Conservation (phyloP, 495 filamentous ascomycete genomes). For the Terfezia claveryi region DNA sequence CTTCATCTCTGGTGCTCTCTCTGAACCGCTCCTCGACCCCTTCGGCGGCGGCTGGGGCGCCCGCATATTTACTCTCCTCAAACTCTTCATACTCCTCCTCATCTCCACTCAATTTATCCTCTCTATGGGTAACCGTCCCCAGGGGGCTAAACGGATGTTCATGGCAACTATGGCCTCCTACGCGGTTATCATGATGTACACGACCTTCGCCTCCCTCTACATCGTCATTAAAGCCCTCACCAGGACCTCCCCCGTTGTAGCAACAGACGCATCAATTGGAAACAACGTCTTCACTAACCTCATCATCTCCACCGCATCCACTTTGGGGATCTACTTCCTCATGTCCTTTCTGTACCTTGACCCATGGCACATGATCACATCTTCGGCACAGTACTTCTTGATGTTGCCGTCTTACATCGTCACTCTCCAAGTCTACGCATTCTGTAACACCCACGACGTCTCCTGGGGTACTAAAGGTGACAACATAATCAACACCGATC, state of each 20-base stretch:
- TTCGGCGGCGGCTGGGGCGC: slow-evolving; percentile 69
- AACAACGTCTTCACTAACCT: slow-evolving; percentile 87
- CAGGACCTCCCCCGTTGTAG: background rate
- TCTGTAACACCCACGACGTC: slow-evolving; percentile 98
- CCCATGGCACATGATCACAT: slow-evolving; percentile 99
- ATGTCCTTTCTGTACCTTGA: slow-evolving; percentile 92
- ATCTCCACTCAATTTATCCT: slow-evolving; percentile 94
- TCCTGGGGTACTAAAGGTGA: slow-evolving; percentile 99
- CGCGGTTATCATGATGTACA: slow-evolving; percentile 88
- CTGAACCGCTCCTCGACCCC: slow-evolving; percentile 60
- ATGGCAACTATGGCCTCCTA: slow-evolving; percentile 69
- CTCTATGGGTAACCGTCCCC: slow-evolving; percentile 92
- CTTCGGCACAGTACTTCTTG: slow-evolving; percentile 76
- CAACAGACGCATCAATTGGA: slow-evolving; percentile 33
- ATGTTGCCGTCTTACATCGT: slow-evolving; percentile 88
- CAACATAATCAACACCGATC: slow-evolving; percentile 76
- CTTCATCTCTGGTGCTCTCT: slow-evolving; percentile 90
- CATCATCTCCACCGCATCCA: slow-evolving; percentile 70
- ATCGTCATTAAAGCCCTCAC: slow-evolving; percentile 42
- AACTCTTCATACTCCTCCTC: slow-evolving; percentile 64
- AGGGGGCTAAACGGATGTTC: slow-evolving; percentile 90
- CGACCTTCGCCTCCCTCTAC: slow-evolving; percentile 64
- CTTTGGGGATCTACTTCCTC: slow-evolving; percentile 85
- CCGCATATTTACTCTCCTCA: slow-evolving; percentile 66
- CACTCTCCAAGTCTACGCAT: slow-evolving; percentile 93